phyloP scores from a whole-genome alignment of 2,329 filamentous ascomycete genomes.

The Fusarium cyanostomum region DNA sequence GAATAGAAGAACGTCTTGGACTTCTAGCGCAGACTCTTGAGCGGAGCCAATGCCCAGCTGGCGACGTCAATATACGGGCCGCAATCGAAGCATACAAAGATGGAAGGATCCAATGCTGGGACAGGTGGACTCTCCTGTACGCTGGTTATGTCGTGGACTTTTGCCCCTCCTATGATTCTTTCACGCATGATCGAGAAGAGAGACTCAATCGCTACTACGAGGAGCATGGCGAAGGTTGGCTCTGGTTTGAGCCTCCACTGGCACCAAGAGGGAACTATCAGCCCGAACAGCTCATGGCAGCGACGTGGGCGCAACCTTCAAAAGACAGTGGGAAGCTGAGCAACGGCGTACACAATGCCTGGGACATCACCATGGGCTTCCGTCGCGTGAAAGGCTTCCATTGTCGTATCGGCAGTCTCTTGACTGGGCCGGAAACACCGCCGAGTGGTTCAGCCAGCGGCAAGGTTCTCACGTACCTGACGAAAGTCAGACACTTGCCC shows the following conservation, averaged over 20 bases:
- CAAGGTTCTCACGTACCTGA: constrained; percentile 32
- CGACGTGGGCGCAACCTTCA: constrained; percentile 38
- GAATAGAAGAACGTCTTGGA: constrained; percentile 12
- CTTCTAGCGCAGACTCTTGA: constrained; percentile 18
- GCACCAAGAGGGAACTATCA: constrained; percentile 17
- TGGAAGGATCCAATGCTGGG: constrained; percentile 35
- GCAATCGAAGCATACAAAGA: constrained; percentile 36
- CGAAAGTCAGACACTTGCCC: constrained; percentile 6
- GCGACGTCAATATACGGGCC: constrained; percentile 29
- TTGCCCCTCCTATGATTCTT: constrained; percentile 39
- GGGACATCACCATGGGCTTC: constrained; percentile 43
- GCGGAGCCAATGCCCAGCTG: constrained; percentile 12
- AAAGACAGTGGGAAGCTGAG: background rate
- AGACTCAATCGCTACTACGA: constrained; percentile 36
- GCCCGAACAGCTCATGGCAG: constrained; percentile 34
- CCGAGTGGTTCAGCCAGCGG: background rate
- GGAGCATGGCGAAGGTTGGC: constrained; percentile 39
- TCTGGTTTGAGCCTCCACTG: constrained; percentile 41
- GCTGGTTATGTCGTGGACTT: constrained; percentile 33
- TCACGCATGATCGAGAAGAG: constrained; percentile 34
- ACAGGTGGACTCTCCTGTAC: constrained; percentile 40
- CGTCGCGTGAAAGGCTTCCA: constrained; percentile 37
- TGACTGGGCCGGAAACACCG: background rate
- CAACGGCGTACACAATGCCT: constrained; percentile 9
- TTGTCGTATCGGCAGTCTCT: constrained; percentile 10